phyloP scores from a whole-genome alignment of 2,329 filamentous ascomycete genomes.

The Stemphylium beticola region DNA sequence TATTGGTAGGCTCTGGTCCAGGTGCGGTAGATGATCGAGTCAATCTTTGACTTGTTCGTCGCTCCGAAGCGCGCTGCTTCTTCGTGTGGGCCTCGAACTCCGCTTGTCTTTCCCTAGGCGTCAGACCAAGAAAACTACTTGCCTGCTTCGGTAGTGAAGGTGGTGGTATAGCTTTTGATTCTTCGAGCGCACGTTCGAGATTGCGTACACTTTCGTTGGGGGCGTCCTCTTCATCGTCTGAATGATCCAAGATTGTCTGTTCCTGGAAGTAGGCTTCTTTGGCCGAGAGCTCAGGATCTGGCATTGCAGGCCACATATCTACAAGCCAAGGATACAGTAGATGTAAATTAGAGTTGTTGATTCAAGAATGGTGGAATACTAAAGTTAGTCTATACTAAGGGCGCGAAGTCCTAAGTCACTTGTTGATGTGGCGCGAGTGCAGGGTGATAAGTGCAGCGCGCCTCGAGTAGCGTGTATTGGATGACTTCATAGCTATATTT shows the following conservation, averaged over 20 bases:
- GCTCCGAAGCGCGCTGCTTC: conserved; percentile 19
- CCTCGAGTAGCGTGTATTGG: neutral
- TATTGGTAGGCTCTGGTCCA: conserved; percentile 19
- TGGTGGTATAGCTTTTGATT: conserved; percentile 27
- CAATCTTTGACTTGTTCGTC: conserved; percentile 13
- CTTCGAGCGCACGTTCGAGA: conserved; percentile 30
- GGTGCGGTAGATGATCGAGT: conserved; percentile 28
- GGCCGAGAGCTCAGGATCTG: conserved; percentile 26
- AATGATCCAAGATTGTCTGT: conserved; percentile 37
- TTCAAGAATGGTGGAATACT: neutral
- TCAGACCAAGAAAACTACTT: conserved; percentile 42
- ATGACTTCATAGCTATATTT: conserved; percentile 11
- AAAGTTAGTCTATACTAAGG: neutral
- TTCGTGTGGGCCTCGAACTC: conserved; percentile 33
- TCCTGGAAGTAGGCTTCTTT: conserved; percentile 41
- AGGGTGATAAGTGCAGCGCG: neutral
- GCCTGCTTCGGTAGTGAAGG: conserved; percentile 20
- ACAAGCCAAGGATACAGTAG: neutral
- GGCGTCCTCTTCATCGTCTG: conserved; percentile 35
- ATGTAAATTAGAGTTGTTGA: neutral
- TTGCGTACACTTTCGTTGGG: conserved; percentile 17
- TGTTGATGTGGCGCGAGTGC: neutral
- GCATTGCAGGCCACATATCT: conserved; percentile 20
- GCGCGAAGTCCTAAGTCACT: neutral
- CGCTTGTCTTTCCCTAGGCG: conserved; percentile 36